A percentile compares a stretch with the other conserved stretches of the same genome.
phyloP scores from a whole-genome alignment of 306 rosid species.

The Vachellia pachyceras region DNA sequence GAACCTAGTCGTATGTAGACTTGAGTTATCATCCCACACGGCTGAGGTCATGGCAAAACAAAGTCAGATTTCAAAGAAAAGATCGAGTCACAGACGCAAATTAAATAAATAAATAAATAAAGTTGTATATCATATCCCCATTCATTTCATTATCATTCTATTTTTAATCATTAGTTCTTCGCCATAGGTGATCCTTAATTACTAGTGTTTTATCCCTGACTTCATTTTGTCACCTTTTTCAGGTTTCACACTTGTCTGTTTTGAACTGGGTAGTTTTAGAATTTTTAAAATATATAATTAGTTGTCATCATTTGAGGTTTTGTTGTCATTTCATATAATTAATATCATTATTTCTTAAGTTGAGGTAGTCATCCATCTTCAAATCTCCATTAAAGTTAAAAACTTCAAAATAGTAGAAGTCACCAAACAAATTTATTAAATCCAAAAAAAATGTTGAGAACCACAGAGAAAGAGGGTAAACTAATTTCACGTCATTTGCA shows the following conservation, averaged over 20 bases:
- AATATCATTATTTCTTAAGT: no score
- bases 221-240: not conserved
- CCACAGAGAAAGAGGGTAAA: not conserved
- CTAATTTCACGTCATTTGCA: not conserved
- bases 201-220: not conserved
- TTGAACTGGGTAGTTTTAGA: not conserved
- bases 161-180: not conserved
- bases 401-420: no score
- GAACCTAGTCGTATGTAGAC: not conserved
- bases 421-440: no score
- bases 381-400: no score
- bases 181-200: not conserved
- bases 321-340: no score
- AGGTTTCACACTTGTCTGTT: not conserved
- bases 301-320: no score
- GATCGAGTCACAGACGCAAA: not conserved
- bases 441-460: not conserved
- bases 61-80: constrained; percentile 15
- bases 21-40: not conserved
- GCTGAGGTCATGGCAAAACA: not conserved
- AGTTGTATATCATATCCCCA: not conserved
- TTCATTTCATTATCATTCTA: not conserved
- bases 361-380: no score
- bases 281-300: no score
- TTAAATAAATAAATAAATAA: not conserved